phyloP scores from a whole-genome alignment of 768 basidiomycete species.

The Tulasnella sp. region DNA sequence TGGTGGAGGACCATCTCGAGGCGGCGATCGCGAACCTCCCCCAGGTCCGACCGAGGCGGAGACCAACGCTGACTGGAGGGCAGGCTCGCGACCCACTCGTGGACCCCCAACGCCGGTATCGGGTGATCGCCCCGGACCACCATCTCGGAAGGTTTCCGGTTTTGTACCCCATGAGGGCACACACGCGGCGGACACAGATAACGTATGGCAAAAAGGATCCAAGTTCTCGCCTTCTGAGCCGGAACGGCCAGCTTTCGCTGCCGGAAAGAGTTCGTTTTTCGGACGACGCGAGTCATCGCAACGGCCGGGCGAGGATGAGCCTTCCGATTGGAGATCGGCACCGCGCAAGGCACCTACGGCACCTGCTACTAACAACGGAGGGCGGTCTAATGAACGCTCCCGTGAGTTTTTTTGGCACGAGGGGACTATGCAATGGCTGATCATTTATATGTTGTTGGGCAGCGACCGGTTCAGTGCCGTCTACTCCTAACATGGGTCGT shows the following conservation, averaged over 20 bases:
- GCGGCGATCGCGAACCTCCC: not conserved
- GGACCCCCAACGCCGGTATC: conserved; percentile 20
- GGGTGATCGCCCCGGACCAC: conserved; percentile 28
- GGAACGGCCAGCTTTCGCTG: conserved; percentile 21
- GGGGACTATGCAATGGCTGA: conserved; percentile 5
- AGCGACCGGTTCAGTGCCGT: conserved; percentile 65
- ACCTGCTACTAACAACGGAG: conserved; percentile 15
- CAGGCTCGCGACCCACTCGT: conserved; percentile 11
- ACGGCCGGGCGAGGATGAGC: conserved; percentile 19
- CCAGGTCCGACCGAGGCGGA: conserved; percentile 7
- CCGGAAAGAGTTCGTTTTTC: conserved; percentile 8
- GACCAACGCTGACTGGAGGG: conserved; percentile 17
- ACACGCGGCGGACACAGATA: conserved; percentile 59
- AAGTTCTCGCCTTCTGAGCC: conserved; percentile 52
- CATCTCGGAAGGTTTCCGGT: conserved; percentile 45
- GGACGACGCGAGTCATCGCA: conserved; percentile 24
- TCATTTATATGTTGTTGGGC: conserved; percentile 13
- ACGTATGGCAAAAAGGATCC: conserved; percentile 63
- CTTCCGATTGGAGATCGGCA: conserved; percentile 53
- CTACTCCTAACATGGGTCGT: conserved; percentile 69
- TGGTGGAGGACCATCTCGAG: conserved; percentile 8
- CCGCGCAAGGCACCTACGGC: conserved; percentile 23
- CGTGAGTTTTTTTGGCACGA: conserved; percentile 37
- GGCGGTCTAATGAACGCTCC: conserved; percentile 28
- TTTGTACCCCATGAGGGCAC: conserved; percentile 35